Evolutionary conservation across 2,329 filamentous ascomycete genomes (phyloP), one percentile per base, ranked within the genome.

Genomic region (Pseudogymnoascus sp.): DNA sequence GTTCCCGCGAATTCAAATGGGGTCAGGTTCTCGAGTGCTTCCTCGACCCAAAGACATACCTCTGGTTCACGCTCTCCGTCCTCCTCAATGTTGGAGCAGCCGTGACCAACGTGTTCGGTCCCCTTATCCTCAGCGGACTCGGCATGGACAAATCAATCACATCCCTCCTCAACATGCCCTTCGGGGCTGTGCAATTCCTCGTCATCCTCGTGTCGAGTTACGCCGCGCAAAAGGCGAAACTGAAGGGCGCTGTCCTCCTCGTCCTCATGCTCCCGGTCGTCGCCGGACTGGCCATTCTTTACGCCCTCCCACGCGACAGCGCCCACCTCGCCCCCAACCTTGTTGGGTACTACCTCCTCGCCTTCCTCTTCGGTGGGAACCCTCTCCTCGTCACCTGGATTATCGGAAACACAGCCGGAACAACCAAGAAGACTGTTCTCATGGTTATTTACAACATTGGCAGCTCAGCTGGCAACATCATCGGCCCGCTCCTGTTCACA

Each of bases 301-400:
- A 86, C 65, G 77, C 79, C 0, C 73, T 87, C 0, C 77, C 80
- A 29, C 76, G 79, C 33, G 71, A 75, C 0, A 73, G 79, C 31
- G 71, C 75, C 0, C 72, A 79, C n/a, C 76, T 78, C 50, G 77
- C 79, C 0, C 74, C 78, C 0, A 70, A 88, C 1, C 76, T 89
- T 2, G 80, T 78, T 0, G 85, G 82, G 0, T 89, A 88, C 72
- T 89, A 89, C 67, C 76, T 89, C 1, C 78, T 88, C 0, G 82
- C 85, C 0, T 89, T 88, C 71, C 75, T 89, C 7, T 89, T 85
- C 65, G 85, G 84, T 1, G 83, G 82, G 1, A 88, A 87, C 68
- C 86, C 86, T 0, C 76, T 90, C 9, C 82, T 88, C 26, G 83
- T 89, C 0, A 81, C 83, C 0, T 90, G 87, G 87, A 85, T 89